Evolutionary conservation across 805 yeast genomes (phyloP).

Genomic region (Metschnikowia colocasiae): DNA sequence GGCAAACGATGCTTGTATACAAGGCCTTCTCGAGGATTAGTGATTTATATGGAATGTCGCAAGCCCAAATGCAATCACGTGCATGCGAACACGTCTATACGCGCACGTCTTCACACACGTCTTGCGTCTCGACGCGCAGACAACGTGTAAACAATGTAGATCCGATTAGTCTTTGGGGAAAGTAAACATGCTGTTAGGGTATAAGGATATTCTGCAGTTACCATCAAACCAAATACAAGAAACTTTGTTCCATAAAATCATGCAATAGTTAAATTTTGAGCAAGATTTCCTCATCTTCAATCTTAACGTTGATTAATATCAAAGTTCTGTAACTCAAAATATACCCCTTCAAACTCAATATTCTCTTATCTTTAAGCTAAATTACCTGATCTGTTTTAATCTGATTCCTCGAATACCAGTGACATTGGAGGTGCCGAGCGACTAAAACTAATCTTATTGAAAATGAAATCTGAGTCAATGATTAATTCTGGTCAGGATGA

Average conservation of each 20-base stretch:
- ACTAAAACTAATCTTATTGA: too few relatives aligned
- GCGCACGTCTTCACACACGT: too few relatives aligned
- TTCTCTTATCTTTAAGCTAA: too few relatives aligned
- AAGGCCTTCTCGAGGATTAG: background rate
- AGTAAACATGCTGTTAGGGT: background rate
- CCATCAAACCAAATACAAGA: background rate
- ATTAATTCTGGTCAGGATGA: too few relatives aligned
- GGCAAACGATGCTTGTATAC: background rate
- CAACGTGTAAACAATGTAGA: background rate
- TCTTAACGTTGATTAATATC: too few relatives aligned
- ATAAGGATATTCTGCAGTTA: background rate
- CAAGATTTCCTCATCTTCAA: background rate
- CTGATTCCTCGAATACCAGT: too few relatives aligned
- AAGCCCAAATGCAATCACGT: background rate
- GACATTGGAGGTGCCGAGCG: too few relatives aligned
- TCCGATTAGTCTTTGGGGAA: background rate
- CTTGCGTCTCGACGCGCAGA: background rate
- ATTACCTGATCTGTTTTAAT: too few relatives aligned
- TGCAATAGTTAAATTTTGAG: background rate
- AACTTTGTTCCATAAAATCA: background rate
- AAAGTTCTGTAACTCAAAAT: too few relatives aligned
- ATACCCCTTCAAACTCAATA: too few relatives aligned
- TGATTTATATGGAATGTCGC: background rate
- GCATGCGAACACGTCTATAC: background rate
- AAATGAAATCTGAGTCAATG: too few relatives aligned